Percentiles rank a stretch among this genome's conserved stretches.
These are phyloP conservation scores for Yamadazyma siamensis DNA, from an alignment of 1,139 yeast species.

Conservation along the genomic window DNA sequence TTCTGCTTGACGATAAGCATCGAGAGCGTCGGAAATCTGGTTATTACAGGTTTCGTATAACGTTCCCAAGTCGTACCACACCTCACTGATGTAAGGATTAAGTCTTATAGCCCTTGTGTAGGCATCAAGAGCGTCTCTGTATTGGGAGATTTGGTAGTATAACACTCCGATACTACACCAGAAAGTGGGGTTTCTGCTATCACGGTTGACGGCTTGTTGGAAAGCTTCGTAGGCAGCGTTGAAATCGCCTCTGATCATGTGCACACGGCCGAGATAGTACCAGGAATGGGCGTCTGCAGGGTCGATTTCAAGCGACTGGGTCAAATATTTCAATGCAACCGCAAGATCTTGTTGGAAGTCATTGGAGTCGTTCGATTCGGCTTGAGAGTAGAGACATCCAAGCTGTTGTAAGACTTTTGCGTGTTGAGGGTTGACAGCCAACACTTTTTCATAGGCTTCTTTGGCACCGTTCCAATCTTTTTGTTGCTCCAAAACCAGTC, in stretches of 20 bases:
- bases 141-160: slow-evolving; percentile 93
- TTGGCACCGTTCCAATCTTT: slow-evolving; percentile 89
- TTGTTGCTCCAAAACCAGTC: slow-evolving; percentile 91
- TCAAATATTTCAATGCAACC: slow-evolving; percentile 73
- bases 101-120: slow-evolving; percentile 93
- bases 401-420: slow-evolving; percentile 94
- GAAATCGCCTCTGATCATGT: slow-evolving; percentile 93
- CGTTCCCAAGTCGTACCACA: slow-evolving; percentile 98
- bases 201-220: slow-evolving; percentile 97
- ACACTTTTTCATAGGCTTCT: slow-evolving; percentile 92
- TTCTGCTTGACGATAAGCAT: slow-evolving; percentile 95
- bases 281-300: slow-evolving; percentile 92
- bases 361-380: slow-evolving; percentile 26
- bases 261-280: slow-evolving; percentile 95
- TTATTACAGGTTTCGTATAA: slow-evolving; percentile 95
- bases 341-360: slow-evolving; percentile 66
- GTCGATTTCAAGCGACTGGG: slow-evolving; percentile 87
- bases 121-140: slow-evolving; percentile 95
- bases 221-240: slow-evolving; percentile 96
- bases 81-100: slow-evolving; percentile 94
- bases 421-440: slow-evolving; percentile 87
- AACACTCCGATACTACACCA: slow-evolving; percentile 99
- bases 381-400: slow-evolving; percentile 93
- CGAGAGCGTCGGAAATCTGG: slow-evolving; percentile 90
- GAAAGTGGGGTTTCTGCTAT: slow-evolving; percentile 93